Evolutionary conservation across 2,329 filamentous ascomycete species (phyloP).

Genomic region (Penicillium brevicompactum): DNA sequence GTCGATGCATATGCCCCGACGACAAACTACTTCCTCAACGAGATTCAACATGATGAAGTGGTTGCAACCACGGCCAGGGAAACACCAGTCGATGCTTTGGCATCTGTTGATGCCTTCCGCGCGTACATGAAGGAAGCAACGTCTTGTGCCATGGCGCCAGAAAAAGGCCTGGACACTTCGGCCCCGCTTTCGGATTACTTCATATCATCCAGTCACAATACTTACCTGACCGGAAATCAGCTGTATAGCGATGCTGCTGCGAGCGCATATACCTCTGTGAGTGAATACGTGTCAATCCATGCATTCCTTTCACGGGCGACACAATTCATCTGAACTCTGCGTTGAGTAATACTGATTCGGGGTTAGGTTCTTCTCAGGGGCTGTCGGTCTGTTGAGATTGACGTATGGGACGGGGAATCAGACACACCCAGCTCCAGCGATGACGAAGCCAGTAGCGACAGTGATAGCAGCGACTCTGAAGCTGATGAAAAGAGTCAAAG

Average conservation of each 20-base stretch:
- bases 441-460: constrained; percentile 37
- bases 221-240: constrained; percentile 86
- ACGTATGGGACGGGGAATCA: constrained; percentile 81
- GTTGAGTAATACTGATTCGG: neutral
- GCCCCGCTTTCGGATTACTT: constrained; percentile 85
- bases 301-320: neutral
- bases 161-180: constrained; percentile 58
- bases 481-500: constrained; percentile 22
- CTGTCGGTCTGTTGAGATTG: constrained; percentile 90
- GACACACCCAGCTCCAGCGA: constrained; percentile 36
- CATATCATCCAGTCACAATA: constrained; percentile 94
- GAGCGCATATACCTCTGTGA: constrained; percentile 74
- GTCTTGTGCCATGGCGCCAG: constrained; percentile 45
- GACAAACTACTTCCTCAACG: constrained; percentile 25
- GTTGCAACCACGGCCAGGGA: neutral
- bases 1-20: constrained; percentile 21
- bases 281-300: constrained; percentile 29
- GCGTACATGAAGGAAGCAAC: constrained; percentile 51
- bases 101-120: constrained; percentile 48
- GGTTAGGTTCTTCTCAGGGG: constrained; percentile 69
- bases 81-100: constrained; percentile 19
- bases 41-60: constrained; percentile 22
- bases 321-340: neutral
- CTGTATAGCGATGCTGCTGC: constrained; percentile 75
- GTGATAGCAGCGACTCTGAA: constrained; percentile 31